Base-by-base conservation (phyloP, 106 monocot species). In the Alisma plantagoaquatica region DNA sequence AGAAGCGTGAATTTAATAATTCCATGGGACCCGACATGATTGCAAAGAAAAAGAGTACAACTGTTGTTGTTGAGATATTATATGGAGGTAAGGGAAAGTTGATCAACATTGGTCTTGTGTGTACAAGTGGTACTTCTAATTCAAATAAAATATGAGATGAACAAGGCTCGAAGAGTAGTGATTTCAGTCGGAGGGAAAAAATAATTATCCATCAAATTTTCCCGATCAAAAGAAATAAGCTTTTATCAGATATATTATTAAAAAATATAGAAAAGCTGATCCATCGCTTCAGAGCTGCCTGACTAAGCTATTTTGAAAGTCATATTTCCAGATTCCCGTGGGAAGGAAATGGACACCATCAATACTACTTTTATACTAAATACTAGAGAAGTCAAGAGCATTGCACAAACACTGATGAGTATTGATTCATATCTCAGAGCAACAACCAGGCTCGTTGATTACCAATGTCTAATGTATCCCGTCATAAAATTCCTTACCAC, bases 221-320 rank as follows among this genome's bases (percentile, higher is more conserved):
- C 31, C 56, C 24, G 19, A 72, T 74, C 57, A 59, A 89, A 27
- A 52, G 71, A 50, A 78, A 59, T 60, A 82, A 74, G 31, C 89
- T 73, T 29, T 64, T 33, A 42, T 78, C 78, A 7, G 79, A 89
- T 38, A 60, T 98, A 21, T 79, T 82, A 33, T 68, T 98, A 17
- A 84, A 98, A 56, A 89, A 90, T 66, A 56, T 90, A 4, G 82
- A 98, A 76, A 77, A 46, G 89, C 89, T 23, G 96, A 98, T 69
- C 54, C 70, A 19, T 33, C 70, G 16, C 72, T 81, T 23, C 89
- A 84, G 59, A 68, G 30, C 3, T 72, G 76, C 52, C 73, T 98
- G 38, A 61, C 60, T 4, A 57, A 21, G 84, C 96, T 26, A 74
- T 82, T 51, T 23, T 35, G 16, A 79, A 70, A 1, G 89, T 88